Evolutionary conservation across 2,329 filamentous ascomycete species (phyloP).

Genomic region (Tothia fuscella): DNA sequence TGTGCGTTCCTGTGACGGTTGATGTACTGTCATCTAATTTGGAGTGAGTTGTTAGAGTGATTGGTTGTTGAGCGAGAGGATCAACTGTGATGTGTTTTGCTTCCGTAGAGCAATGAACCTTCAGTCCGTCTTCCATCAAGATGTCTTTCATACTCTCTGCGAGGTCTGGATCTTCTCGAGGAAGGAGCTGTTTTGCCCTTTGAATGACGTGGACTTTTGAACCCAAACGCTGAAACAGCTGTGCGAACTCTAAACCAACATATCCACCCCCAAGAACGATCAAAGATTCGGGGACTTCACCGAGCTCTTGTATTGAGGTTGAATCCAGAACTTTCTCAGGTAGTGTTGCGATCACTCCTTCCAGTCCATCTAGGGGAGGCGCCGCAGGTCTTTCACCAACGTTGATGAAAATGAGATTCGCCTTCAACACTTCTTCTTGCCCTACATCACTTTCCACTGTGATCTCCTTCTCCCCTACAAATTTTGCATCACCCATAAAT

Average conservation of each 20-base stretch:
- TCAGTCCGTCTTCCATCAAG: constrained; percentile 35
- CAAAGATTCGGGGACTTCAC: constrained; percentile 34
- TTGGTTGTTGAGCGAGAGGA: not conserved
- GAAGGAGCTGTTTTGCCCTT: constrained; percentile 30
- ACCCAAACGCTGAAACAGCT: constrained; percentile 40
- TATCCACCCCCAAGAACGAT: constrained; percentile 43
- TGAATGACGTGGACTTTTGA: constrained; percentile 39
- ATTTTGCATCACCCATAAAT: constrained; percentile 34
- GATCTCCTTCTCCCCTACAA: constrained; percentile 30
- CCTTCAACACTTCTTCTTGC: constrained; percentile 22
- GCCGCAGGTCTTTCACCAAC: constrained; percentile 32
- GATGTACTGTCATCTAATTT: constrained; percentile 15
- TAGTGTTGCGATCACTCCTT: constrained; percentile 19
- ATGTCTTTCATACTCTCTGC: constrained; percentile 32
- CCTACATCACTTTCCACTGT: constrained; percentile 23
- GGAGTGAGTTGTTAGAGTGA: constrained; percentile 17
- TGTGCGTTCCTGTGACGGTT: constrained; percentile 30
- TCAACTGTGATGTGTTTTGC: not conserved
- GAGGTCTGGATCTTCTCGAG: constrained; percentile 38
- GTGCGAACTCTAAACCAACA: constrained; percentile 42
- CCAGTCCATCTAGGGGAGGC: constrained; percentile 28
- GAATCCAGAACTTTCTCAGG: constrained; percentile 32
- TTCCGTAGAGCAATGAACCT: constrained; percentile 19
- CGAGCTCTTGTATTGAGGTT: constrained; percentile 37
- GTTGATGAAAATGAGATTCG: constrained; percentile 34